Evolutionary conservation across 768 basidiomycete species (phyloP), one percentile per base, ranked within the genome.

Genomic region (Boletus edulis): DNA sequence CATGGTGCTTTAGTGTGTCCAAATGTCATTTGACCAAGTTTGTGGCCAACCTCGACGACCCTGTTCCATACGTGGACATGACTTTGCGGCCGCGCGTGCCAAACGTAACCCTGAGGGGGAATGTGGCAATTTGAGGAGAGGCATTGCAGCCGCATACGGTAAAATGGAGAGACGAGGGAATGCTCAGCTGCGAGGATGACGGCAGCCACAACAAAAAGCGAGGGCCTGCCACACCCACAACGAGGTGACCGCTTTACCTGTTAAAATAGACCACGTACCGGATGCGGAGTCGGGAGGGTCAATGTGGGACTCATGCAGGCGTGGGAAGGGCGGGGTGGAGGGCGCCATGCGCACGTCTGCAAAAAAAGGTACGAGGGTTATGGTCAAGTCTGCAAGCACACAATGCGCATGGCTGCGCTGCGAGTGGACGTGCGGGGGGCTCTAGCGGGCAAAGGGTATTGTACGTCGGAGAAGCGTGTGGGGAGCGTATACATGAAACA

Each of bases 401-500:
- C 49, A 50, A 35, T 42, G 42, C 20, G 24, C 31, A 13, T 35
- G 34, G 11, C 4, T 14, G 34, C 40, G 31, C 32, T 34, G 22
- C 31, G 45, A 15, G 17, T 22, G 32, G 44, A 18, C 37, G 44
- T 60, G 57, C 14, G 44, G 35, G 45, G 22, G 34, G 13, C 35
- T 50, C 42, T 48, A 31, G 48, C 65, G 62, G 65, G 62, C 54
- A 55, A 47, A 65, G 57, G 63, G 61, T 43, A 40, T 35, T 17
- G 15, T 29, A 35, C 1, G 40, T 56, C 63, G 63, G 60, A 60
- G 48, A 35, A 49, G 45, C 17, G 41, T 60, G 63, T 65, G 61
- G 65, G 56, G 64, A 49, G 64, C 58, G 61, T 64, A 53, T 44
- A 64, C 44, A 51, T 65, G 64, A 65, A 65, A 65, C 64, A 35